These are phyloP conservation scores for Aureobasidium pullulans DNA, from an alignment of 2,329 filamentous ascomycete genomes.

Conservation along the genomic window DNA sequence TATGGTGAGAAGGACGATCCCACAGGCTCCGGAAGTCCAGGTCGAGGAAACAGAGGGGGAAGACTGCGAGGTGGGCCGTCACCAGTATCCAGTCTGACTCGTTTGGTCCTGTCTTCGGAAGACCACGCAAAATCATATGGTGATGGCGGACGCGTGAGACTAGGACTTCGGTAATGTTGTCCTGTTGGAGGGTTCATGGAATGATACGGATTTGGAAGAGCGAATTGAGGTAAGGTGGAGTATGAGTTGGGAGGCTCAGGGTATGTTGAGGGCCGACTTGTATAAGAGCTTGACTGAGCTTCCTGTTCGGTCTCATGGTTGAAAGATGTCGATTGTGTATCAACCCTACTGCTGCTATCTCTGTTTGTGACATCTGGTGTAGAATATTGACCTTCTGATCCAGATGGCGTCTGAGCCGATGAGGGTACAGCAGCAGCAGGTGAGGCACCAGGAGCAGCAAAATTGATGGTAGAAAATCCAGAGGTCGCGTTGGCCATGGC, in stretches of 20 bases:
- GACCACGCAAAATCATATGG: slow-evolving; percentile 3
- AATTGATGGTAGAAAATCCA: neutral
- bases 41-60: slow-evolving; percentile 22
- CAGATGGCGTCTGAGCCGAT: neutral
- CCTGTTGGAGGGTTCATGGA: neutral
- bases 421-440: neutral
- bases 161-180: slow-evolving; percentile 1
- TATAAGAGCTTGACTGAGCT: neutral
- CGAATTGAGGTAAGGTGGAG: neutral
- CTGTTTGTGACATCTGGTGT: neutral
- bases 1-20: slow-evolving; percentile 1
- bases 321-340: neutral
- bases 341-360: neutral
- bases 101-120: slow-evolving; percentile 30
- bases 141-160: neutral
- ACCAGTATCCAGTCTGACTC: slow-evolving; percentile 26
- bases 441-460: neutral
- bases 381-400: neutral
- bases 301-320: neutral
- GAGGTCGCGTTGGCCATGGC: slow-evolving; percentile 1
- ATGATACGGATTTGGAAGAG: neutral
- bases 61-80: slow-evolving; percentile 16
- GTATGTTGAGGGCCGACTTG: neutral
- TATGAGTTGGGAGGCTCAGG: neutral
- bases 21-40: slow-evolving; percentile 18